Evolutionary conservation across 1,284 basidiomycete species (phyloP).

Genomic region (Cystobasidium slooffiae): DNA sequence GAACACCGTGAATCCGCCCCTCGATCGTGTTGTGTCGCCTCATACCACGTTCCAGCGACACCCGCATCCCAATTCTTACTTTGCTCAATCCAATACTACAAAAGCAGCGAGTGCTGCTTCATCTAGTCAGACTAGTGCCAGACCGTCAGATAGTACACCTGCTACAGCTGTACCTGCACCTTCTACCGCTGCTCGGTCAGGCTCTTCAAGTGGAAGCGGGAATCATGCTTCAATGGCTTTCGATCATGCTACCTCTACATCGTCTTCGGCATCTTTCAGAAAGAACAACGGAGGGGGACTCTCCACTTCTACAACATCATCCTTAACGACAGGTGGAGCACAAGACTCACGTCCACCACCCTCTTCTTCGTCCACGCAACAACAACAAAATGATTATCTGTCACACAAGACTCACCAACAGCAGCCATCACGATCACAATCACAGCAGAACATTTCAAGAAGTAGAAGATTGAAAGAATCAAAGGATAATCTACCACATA

Average conservation of each 20-base stretch:
- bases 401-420: not conserved
- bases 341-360: no score
- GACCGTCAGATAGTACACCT: not conserved
- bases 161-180: not conserved
- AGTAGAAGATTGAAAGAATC: constrained; percentile 41
- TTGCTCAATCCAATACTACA: not conserved
- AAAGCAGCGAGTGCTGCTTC: not conserved
- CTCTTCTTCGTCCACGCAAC: no score
- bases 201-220: not conserved
- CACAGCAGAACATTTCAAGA: not conserved
- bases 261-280: no score
- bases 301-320: no score
- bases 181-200: not conserved
- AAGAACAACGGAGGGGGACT: no score
- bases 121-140: not conserved
- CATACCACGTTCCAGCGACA: constrained; percentile 29
- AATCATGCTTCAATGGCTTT: not conserved
- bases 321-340: no score
- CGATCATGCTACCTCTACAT: not conserved
- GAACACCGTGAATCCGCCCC: not conserved
- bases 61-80: constrained; percentile 12
- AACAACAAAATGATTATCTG: no score
- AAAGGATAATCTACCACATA: constrained; percentile 6
- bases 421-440: not conserved
- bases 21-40: no score